phyloP scores from a whole-genome alignment of 2,329 filamentous ascomycete genomes.

The Paraphaeosphaeria minitans region DNA sequence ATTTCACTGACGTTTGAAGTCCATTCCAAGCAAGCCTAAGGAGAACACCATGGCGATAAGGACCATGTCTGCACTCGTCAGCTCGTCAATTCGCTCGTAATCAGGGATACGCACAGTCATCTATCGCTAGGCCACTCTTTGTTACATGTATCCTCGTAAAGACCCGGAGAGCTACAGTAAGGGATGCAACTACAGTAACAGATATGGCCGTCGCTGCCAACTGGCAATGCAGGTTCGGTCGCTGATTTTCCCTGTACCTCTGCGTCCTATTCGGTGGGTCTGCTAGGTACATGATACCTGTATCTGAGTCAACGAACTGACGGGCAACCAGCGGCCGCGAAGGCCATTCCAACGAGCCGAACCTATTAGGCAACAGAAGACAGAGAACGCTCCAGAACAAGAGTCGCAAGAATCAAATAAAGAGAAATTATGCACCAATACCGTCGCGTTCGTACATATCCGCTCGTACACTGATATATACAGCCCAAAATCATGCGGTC shows the following conservation, averaged over 20 bases:
- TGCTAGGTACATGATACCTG: slow-evolving; percentile 4
- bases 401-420: background rate
- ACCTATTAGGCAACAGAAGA: background rate
- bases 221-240: background rate
- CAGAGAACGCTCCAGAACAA: background rate
- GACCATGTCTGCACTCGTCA: slow-evolving; percentile 8
- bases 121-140: slow-evolving; percentile 6
- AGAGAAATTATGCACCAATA: background rate
- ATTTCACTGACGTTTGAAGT: slow-evolving; percentile 1
- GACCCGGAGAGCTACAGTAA: slow-evolving; percentile 9
- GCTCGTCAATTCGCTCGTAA: background rate
- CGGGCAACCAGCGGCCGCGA: background rate
- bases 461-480: background rate
- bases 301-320: background rate
- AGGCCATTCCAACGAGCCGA: background rate
- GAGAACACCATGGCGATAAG: slow-evolving; percentile 5
- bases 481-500: background rate
- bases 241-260: background rate
- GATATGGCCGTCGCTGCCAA: background rate
- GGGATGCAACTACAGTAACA: slow-evolving; percentile 3
- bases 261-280: slow-evolving; percentile 4
- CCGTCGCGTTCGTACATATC: too few relatives aligned
- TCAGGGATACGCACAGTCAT: slow-evolving; percentile 8
- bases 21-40: slow-evolving; percentile 2
- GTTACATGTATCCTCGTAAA: slow-evolving; percentile 12